A percentile compares a stretch with the other conserved stretches of the same genome.
Evolutionary conservation across 305 asterid species (phyloP).

Genomic region (Fraxinus sp.): DNA sequence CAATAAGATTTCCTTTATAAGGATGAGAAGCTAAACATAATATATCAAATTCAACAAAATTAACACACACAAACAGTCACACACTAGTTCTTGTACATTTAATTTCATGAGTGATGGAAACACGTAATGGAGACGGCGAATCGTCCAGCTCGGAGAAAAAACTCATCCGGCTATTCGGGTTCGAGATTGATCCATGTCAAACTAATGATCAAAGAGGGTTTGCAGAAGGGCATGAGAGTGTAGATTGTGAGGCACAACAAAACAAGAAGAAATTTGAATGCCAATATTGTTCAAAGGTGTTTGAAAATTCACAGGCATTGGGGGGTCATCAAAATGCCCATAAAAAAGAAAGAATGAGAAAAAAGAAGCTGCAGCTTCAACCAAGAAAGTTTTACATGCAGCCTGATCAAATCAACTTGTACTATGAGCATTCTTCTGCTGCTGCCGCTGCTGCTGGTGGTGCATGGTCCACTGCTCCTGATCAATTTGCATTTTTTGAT

Average conservation of each 20-base stretch:
- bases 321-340: slow-evolving; percentile 98
- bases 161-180: slow-evolving; percentile 57
- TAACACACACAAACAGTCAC: background rate
- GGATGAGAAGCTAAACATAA: background rate
- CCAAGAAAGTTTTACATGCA: slow-evolving; percentile 43
- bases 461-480: background rate
- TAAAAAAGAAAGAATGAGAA: slow-evolving; percentile 83
- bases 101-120: background rate
- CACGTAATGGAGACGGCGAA: background rate
- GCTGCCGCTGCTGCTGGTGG: background rate
- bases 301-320: slow-evolving; percentile 78
- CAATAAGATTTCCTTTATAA: background rate
- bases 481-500: background rate
- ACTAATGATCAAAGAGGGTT: background rate
- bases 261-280: slow-evolving; percentile 66
- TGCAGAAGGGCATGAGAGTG: slow-evolving; percentile 48
- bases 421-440: background rate
- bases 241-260: slow-evolving; percentile 41
- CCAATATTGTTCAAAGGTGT: slow-evolving; percentile 70
- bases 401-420: background rate
- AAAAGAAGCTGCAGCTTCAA: slow-evolving; percentile 69
- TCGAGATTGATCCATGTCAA: slow-evolving; percentile 46
- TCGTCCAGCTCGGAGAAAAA: slow-evolving; percentile 31
- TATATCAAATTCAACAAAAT: background rate
- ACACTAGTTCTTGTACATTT: background rate